Conservation (phyloP, 192 early-diverging fungal genomes). For the Podila clonocystis region DNA sequence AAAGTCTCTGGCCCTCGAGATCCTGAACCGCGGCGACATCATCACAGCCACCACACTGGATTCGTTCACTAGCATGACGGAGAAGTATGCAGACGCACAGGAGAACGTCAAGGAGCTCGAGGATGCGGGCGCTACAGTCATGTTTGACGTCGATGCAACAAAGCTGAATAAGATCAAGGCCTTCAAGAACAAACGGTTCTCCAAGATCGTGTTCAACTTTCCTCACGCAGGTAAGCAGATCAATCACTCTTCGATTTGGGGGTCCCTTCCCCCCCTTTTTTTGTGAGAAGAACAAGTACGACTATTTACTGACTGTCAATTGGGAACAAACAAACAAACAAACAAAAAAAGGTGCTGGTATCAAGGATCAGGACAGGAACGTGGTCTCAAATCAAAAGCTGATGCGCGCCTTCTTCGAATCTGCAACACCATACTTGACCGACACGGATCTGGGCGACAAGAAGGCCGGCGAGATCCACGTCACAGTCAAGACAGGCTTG, state of each 20-base stretch:
- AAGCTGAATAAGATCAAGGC: conserved; percentile 64
- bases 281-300: background rate
- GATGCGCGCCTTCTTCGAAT: conserved; percentile 69
- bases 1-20: conserved; percentile 65
- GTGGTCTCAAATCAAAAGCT: conserved; percentile 81
- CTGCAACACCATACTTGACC: conserved; percentile 63
- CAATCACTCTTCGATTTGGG: background rate
- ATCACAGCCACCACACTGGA: conserved; percentile 86
- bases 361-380: conserved; percentile 93
- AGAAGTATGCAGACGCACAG: conserved; percentile 83
- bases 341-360: conserved; percentile 72
- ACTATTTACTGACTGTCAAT: background rate
- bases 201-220: conserved; percentile 95
- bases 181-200: conserved; percentile 70
- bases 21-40: conserved; percentile 64
- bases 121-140: conserved; percentile 71
- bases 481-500: conserved; percentile 84
- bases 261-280: background rate
- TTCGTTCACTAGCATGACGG: conserved; percentile 63
- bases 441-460: conserved; percentile 43
- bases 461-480: conserved; percentile 73
- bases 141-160: conserved; percentile 86
- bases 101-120: conserved; percentile 71
- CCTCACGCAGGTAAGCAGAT: conserved; percentile 82
- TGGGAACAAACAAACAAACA: background rate